A percentile compares a stretch with the other conserved stretches of the same genome.
These are phyloP conservation scores for Pascua sp. DNA, from an alignment of 1,284 basidiomycete genomes.

Conservation along the genomic window DNA sequence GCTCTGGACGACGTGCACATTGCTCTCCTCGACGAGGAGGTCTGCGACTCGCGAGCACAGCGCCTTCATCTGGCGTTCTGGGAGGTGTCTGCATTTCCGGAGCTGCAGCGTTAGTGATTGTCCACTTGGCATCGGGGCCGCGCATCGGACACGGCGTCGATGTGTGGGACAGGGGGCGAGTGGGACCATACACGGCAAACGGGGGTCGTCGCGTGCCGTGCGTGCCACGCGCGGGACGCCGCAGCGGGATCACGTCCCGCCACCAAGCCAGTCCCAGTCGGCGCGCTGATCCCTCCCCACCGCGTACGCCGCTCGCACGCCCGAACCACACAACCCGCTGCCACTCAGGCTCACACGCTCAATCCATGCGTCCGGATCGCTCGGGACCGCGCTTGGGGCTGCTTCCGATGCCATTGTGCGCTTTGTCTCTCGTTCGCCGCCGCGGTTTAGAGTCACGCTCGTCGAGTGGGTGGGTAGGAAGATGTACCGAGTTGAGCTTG, in stretches of 20 bases:
- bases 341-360: conserved; percentile 14
- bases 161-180: neutral
- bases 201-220: neutral
- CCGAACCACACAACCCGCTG: neutral
- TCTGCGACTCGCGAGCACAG: conserved; percentile 81
- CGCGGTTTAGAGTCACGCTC: too few relatives aligned
- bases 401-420: too few relatives aligned
- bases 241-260: neutral
- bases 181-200: neutral
- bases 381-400: too few relatives aligned
- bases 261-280: neutral
- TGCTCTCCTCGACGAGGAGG: conserved; percentile 88
- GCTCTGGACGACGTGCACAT: conserved; percentile 86
- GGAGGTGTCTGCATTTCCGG: conserved; percentile 77
- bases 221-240: neutral
- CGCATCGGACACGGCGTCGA: neutral
- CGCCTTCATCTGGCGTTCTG: conserved; percentile 84
- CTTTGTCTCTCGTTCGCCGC: too few relatives aligned
- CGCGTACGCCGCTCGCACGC: neutral
- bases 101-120: conserved; percentile 53
- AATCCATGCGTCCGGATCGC: conserved; percentile 22
- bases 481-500: too few relatives aligned
- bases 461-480: too few relatives aligned
- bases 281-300: neutral
- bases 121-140: neutral